Evolutionary conservation across 805 yeast species (phyloP), one percentile per base, ranked within the genome.

Genomic region (Wickerhamomyces tratensis): DNA sequence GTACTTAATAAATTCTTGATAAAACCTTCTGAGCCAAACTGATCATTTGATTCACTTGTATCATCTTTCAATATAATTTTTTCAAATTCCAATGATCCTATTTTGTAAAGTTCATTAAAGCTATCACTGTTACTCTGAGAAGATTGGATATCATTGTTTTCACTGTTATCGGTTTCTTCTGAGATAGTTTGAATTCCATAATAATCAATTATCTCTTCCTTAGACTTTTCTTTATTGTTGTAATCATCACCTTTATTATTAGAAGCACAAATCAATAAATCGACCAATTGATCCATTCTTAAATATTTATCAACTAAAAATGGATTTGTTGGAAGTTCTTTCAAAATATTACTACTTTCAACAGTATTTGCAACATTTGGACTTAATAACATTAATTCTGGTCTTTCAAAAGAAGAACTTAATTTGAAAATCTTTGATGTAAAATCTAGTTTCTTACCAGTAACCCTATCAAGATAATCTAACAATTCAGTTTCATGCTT

Each of bases 381-480:
- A 35, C 77, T 67, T n/a, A 74, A 73, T 11, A 29, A 29, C 8
- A 29, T 11, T 42, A 72, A 57, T 33, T 76, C 79, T 26, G 80
- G 77, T 44, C 85, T 63, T 43, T 74, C 74, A 26, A 77, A 69
- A 36, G 70, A 72, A 47, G 75, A 74, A 43, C 79, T 71, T 49
- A 82, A 62, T 40, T 76, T 78, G 46, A 82, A 61, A 8, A 65
- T 59, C 54, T 74, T 80, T 36, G 75, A 76, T 40, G 72, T 72
- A 55, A 81, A 80, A 51, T 80, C 91, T 51, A 80, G 62, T 50
- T 77, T 80, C 42, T 85, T 65, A 5, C 80, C 79, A 0, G 95
- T 82, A 30, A 89, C 70, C 45, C 74, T 76, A 54, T 78, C 86
- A 50, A 83, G 74, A 62, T 86, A 91, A 14, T 76, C 77, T n/a